Evolutionary conservation across 768 basidiomycete species (phyloP).

Genomic region (Dioszegia aurantiaca): DNA sequence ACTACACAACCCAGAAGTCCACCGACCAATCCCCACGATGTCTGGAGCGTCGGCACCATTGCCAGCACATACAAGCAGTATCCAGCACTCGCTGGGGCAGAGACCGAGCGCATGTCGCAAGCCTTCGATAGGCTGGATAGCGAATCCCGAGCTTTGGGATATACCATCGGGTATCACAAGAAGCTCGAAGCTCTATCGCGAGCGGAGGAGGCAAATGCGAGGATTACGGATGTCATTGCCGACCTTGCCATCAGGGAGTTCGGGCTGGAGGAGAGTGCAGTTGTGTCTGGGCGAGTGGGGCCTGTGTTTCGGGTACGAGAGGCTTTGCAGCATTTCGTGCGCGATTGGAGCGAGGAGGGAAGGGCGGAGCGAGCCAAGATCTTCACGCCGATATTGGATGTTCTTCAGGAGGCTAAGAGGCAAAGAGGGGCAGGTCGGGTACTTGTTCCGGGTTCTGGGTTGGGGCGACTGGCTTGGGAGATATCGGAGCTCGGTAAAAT

Average conservation of each 20-base stretch:
- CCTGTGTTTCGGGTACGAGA: constrained; percentile 11
- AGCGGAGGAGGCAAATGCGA: constrained; percentile 1
- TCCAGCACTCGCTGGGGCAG: neutral
- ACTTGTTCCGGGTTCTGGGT: constrained; percentile 83
- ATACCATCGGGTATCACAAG: neutral
- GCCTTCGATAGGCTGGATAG: neutral
- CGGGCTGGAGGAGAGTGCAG: neutral
- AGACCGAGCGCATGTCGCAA: neutral
- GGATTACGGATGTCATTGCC: constrained; percentile 5
- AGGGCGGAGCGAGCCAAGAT: constrained; percentile 69
- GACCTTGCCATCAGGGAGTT: constrained; percentile 2
- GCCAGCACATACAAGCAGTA: constrained; percentile 2
- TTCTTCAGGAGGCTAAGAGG: constrained; percentile 53
- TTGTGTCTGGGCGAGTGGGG: neutral
- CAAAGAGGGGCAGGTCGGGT: constrained; percentile 62
- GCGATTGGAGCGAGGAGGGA: constrained; percentile 91
- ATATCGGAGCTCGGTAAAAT: constrained; percentile 69
- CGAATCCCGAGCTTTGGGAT: neutral
- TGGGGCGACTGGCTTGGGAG: constrained; percentile 84
- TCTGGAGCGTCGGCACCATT: neutral
- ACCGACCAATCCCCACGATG: neutral
- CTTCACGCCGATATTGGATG: constrained; percentile 78
- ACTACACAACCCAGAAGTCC: neutral
- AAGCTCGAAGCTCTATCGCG: constrained; percentile 3
- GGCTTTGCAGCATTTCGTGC: constrained; percentile 59